phyloP scores from a whole-genome alignment of 139 green algal genomes.

The Nannochloris sp. region DNA sequence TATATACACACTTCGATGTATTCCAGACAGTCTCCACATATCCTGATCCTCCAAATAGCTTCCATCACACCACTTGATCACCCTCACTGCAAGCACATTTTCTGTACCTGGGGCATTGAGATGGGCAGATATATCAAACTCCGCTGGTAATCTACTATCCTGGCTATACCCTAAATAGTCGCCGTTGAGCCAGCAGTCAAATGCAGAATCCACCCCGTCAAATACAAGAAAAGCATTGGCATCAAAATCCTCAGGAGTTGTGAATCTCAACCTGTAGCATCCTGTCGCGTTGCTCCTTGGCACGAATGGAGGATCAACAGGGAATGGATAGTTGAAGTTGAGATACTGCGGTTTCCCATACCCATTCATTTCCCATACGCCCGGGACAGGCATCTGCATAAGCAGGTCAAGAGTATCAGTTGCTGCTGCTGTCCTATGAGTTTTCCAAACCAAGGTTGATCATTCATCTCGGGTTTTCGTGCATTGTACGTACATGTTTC shows the following conservation, averaged over 20 bases:
- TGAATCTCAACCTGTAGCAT: conserved; percentile 75
- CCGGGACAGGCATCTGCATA: conserved; percentile 67
- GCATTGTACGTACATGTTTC: conserved; percentile 22
- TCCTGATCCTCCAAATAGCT: conserved; percentile 97
- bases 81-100: conserved; percentile 63
- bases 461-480: no score
- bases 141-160: conserved; percentile 80
- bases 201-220: conserved; percentile 76
- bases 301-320: conserved; percentile 73
- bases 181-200: conserved; percentile 90
- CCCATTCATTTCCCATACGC: conserved; percentile 82
- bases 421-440: no score
- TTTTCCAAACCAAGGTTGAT: no score
- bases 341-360: conserved; percentile 86
- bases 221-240: conserved; percentile 63
- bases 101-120: conserved; percentile 21
- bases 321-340: conserved; percentile 92
- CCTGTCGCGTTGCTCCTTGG: conserved; percentile 84
- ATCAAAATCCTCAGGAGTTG: neutral
- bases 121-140: conserved; percentile 78
- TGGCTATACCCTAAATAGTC: conserved; percentile 76
- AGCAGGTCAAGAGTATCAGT: neutral
- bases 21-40: conserved; percentile 90
- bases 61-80: conserved; percentile 86
- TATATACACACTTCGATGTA: conserved; percentile 76